Evolutionary conservation across 805 yeast species (phyloP).

Genomic region (Hyphopichia homilentoma): DNA sequence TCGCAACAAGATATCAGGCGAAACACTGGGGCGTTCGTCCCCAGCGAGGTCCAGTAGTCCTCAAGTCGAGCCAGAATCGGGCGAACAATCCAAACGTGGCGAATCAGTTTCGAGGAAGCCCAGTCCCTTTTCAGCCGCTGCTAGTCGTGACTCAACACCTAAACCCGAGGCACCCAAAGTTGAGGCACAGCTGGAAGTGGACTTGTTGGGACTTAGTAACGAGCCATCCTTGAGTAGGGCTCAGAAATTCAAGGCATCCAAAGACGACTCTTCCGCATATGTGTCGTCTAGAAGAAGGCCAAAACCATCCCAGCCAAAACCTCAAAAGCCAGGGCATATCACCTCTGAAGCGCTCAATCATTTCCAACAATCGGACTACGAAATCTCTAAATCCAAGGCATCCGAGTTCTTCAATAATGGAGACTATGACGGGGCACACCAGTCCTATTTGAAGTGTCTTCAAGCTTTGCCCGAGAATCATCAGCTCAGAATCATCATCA

Average conservation of each 20-base stretch:
- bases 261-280: conserved; percentile 14
- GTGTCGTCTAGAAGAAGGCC: conserved; percentile 23
- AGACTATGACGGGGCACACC: conserved; percentile 66
- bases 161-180: conserved; percentile 7
- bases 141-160: no score
- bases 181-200: conserved; percentile 15
- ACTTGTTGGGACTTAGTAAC: conserved; percentile 21
- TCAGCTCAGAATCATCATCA: conserved; percentile 59
- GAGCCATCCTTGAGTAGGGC: conserved; percentile 12
- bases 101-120: background rate
- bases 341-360: conserved; percentile 26
- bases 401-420: conserved; percentile 71
- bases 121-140: conserved; percentile 7
- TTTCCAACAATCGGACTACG: conserved; percentile 40
- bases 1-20: conserved; percentile 7
- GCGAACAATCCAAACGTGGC: background rate
- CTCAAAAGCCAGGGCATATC: conserved; percentile 3
- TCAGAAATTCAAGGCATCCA: conserved; percentile 21
- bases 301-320: conserved; percentile 8
- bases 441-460: conserved; percentile 50
- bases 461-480: conserved; percentile 59
- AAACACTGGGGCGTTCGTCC: conserved; percentile 3
- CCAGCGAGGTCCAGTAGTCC: conserved; percentile 1
- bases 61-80: conserved; percentile 1
- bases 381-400: conserved; percentile 53